These are phyloP conservation scores for Microascus cirrosus DNA, from an alignment of 2,329 filamentous ascomycete genomes.

Conservation along the genomic window DNA sequence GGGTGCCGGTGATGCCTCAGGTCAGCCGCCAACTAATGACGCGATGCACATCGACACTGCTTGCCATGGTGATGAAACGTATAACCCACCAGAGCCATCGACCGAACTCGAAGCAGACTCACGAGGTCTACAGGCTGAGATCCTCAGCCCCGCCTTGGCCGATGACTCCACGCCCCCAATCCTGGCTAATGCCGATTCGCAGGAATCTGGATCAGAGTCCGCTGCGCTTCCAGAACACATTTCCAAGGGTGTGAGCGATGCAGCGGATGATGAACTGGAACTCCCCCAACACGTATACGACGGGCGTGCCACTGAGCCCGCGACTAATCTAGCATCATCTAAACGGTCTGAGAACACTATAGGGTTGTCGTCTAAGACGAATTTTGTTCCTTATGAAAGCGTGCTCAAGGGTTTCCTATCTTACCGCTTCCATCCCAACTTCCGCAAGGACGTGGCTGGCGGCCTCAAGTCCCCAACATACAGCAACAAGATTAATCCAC, in stretches of 20 bases:
- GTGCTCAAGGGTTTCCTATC: conserved; percentile 74
- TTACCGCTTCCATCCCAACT: conserved; percentile 82
- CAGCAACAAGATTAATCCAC: conserved; percentile 77
- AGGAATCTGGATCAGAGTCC: not conserved
- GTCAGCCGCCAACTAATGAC: not conserved
- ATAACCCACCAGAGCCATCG: not conserved
- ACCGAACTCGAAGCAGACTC: not conserved
- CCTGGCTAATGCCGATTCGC: not conserved
- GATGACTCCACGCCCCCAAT: not conserved
- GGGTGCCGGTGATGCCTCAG: not conserved
- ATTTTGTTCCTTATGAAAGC: conserved; percentile 60
- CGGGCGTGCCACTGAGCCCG: not conserved
- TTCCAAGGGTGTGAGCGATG: not conserved
- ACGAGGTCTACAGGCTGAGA: not conserved
- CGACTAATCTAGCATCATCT: not conserved
- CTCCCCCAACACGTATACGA: not conserved
- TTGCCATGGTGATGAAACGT: not conserved
- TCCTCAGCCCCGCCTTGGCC: not conserved
- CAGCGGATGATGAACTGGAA: not conserved
- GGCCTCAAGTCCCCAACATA: conserved; percentile 87
- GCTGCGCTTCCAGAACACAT: not conserved
- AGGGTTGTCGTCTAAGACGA: not conserved
- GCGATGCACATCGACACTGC: not conserved
- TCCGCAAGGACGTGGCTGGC: conserved; percentile 53
- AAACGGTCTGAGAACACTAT: not conserved